A percentile compares a stretch with the other conserved stretches of the same genome.
phyloP scores from a whole-genome alignment of 106 monocot genomes.

The Dendrobium officinale region DNA sequence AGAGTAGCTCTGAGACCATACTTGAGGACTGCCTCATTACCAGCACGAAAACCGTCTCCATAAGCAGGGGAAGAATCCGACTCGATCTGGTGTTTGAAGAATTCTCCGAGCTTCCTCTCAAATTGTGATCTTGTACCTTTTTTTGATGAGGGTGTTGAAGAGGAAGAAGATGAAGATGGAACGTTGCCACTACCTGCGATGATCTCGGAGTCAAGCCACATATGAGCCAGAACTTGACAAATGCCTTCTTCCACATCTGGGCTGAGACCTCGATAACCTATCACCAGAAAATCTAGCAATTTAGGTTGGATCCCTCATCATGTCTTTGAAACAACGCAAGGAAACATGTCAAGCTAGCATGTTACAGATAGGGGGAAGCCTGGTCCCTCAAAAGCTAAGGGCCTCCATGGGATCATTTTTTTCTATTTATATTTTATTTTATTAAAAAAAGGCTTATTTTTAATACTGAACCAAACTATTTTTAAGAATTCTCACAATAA shows the following conservation, averaged over 20 bases:
- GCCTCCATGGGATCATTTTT: no score
- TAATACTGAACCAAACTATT: no score
- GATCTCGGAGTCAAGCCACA: slow-evolving; percentile 44
- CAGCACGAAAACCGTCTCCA: slow-evolving; percentile 69
- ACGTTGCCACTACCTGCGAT: slow-evolving; percentile 30
- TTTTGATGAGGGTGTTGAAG: slow-evolving; percentile 23
- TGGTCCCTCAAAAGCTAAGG: no score
- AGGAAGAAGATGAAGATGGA: slow-evolving; percentile 28
- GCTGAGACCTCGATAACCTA: slow-evolving; percentile 45
- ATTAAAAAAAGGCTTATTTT: no score
- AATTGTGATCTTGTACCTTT: slow-evolving; percentile 45
- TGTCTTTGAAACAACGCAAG: no score
- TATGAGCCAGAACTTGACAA: slow-evolving; percentile 22
- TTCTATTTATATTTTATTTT: no score
- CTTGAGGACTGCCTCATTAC: slow-evolving; percentile 32
- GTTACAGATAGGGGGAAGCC: no score
- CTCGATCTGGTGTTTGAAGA: slow-evolving; percentile 72
- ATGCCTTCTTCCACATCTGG: slow-evolving; percentile 28
- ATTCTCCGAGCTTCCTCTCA: slow-evolving; percentile 54
- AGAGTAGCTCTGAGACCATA: slow-evolving; percentile 55
- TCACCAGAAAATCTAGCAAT: not conserved
- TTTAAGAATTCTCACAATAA: no score
- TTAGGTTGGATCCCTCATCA: no score
- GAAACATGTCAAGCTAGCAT: no score
- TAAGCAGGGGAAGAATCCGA: slow-evolving; percentile 37